Base-by-base conservation (phyloP, 1,284 basidiomycete genomes). In the Boletus mariae region DNA sequence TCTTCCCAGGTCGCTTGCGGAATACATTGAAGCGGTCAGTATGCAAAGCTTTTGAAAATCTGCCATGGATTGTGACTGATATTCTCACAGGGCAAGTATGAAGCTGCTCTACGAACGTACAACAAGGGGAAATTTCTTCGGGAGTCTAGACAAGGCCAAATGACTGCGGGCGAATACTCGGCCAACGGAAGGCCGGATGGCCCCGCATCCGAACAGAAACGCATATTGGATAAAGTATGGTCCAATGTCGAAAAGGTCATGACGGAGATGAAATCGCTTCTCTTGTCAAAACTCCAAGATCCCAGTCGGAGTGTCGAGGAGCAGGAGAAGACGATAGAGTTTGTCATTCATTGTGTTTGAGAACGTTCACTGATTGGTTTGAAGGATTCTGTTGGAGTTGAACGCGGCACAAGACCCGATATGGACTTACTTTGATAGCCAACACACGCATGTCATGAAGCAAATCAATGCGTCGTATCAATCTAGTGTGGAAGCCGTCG, bases 311-410 rank as follows among this genome's bases (percentile, higher is more conserved):
- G 82, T 45, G 82, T 96, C 4, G 97, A 99, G 55, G 96, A 98
- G 60, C 93, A 98, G 58, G 95, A 98, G 73, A 94, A 92, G 75
- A 98, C 92, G 1, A 90, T 99, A 47, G 95, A 99, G 94, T 94
- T 63, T 63, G 87, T 73, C 1, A 8, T 47, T 37, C 7, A 3
- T 38, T 38, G 32, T 47, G 51, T 43, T 11, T 20, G 35, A 37
- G 38, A 9, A 51, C 15, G 12, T 32, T 52, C 7, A 20, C 51
- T 56, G 34, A 64, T 43, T n/a, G 40, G 35, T 11, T 4, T 35
- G 5, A 63, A 95, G 93, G 65, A 87, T 94, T 51, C 72, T 97
- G 43, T 75, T 92, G 53, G 94, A 98, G 59, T 73, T 98, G 55
- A 89, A 90, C 61, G 76, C 80, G 0, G 80, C 83, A 11, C 92